Percentiles rank a stretch among this genome's conserved stretches.
phyloP scores from a whole-genome alignment of 805 yeast genomes.

The Metschnikowia santaceciliae region DNA sequence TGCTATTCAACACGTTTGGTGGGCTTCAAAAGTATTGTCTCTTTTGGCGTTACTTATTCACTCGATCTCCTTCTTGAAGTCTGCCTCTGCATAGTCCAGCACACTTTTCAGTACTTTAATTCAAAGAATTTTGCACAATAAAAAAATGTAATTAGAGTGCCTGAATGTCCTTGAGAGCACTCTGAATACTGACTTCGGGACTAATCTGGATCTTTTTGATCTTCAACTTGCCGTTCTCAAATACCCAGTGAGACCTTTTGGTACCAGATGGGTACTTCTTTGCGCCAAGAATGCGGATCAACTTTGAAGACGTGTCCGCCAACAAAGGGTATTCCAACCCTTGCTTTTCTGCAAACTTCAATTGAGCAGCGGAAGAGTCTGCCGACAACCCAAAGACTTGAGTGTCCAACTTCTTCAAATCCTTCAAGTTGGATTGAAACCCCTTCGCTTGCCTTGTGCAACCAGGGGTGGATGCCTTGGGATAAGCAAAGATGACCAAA shows the following conservation, averaged over 20 bases:
- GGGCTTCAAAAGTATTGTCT: constrained; percentile 66
- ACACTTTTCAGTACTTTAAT: background rate
- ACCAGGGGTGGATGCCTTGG: constrained; percentile 92
- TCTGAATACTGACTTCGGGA: constrained; percentile 48
- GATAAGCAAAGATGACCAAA: constrained; percentile 61
- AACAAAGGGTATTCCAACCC: constrained; percentile 68
- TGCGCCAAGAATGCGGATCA: constrained; percentile 77
- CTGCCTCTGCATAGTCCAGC: background rate
- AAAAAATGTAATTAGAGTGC: background rate
- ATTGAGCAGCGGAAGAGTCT: constrained; percentile 76
- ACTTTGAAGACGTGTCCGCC: constrained; percentile 66
- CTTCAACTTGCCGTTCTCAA: constrained; percentile 68
- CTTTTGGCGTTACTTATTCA: constrained; percentile 31
- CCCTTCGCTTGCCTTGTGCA: constrained; percentile 95
- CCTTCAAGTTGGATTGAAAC: constrained; percentile 62
- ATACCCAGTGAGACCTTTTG: constrained; percentile 89
- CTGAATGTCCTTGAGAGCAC: constrained; percentile 48
- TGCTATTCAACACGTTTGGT: constrained; percentile 89
- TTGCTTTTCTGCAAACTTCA: constrained; percentile 69
- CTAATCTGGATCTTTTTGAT: constrained; percentile 51
- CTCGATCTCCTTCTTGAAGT: constrained; percentile 16
- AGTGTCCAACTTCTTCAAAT: constrained; percentile 48
- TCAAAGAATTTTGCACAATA: background rate
- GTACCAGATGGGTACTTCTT: constrained; percentile 74
- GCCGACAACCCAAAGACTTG: constrained; percentile 78